Evolutionary conservation across 371 early-diverging fungal species (phyloP), one percentile per base, ranked within the genome.

Genomic region (Coemansia sp.): DNA sequence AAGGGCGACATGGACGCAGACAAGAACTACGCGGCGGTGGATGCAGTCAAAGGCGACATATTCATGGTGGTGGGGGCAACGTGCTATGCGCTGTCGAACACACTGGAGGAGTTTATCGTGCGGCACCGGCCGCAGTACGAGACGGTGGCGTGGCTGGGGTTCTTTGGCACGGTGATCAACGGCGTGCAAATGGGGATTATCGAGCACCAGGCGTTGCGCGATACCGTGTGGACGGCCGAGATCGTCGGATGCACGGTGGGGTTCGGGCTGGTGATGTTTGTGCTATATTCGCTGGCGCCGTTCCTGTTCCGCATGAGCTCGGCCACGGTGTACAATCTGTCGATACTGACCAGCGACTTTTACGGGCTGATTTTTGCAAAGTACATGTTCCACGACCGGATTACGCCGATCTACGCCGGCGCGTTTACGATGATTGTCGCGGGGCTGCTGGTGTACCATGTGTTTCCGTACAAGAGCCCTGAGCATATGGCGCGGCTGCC

Each of bases 271-370:
- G 82, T 82, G 51, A 81, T 90, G 85, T 83, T 91, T 71, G 68
- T 79, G 26, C 66, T 91, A 26, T 90, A 91, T 68, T 80, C 87
- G 7, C 63, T 85, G 16, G 83, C 85, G 0, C 90, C 91, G 4
- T 71, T 88, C 57, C 64, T 91, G 66, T 85, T 90, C 78, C 81
- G 85, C 6, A 60, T 83, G 57, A 81, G 83, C 39, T 88, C 88
- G 31, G 89, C 91, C 2, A 83, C 89, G 20, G 83, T 89, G 59
- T 91, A 87, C 77, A 91, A 91, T 66, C 66, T 91, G 57, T 88
- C 89, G 38, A 66, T 91, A 40, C 72, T 90, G 71, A 89, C 90
- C 12, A 85, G 87, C 60, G 90, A 91, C 66, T 88, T 91, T 57
- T 91, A 88, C 65, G 84, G 86, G 5, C 79, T 90, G 52, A 76